Evolutionary conservation across 371 early-diverging fungal species (phyloP).

Genomic region (Entomophthora muscae): DNA sequence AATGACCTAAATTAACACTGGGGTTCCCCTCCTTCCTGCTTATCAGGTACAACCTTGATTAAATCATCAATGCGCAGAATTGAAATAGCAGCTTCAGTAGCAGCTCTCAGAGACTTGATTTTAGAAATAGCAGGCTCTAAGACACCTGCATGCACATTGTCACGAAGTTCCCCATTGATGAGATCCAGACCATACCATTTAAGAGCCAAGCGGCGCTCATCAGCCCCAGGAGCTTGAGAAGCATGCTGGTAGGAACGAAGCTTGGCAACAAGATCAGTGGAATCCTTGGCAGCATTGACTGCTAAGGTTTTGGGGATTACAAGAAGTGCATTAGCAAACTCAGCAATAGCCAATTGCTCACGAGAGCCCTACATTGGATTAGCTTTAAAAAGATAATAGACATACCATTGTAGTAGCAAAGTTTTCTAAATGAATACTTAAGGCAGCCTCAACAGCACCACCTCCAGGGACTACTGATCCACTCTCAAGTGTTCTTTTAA

Average conservation of each 20-base stretch:
- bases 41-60: slow-evolving; percentile 45
- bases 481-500: slow-evolving; percentile 96
- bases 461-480: slow-evolving; percentile 98
- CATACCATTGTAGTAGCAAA: slow-evolving; percentile 81
- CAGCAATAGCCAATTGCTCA: slow-evolving; percentile 96
- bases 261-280: slow-evolving; percentile 91
- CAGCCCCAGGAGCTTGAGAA: slow-evolving; percentile 42
- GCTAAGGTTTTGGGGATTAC: slow-evolving; percentile 97
- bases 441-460: slow-evolving; percentile 96
- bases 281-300: slow-evolving; percentile 97
- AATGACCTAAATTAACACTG: neutral
- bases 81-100: slow-evolving; percentile 99
- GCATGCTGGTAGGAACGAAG: slow-evolving; percentile 90
- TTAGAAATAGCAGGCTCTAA: slow-evolving; percentile 99
- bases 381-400: slow-evolving; percentile 9
- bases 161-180: slow-evolving; percentile 80
- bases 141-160: slow-evolving; percentile 94
- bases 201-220: slow-evolving; percentile 51
- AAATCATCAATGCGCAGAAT: slow-evolving; percentile 98
- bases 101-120: slow-evolving; percentile 95
- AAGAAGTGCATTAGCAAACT: slow-evolving; percentile 93
- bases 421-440: slow-evolving; percentile 96
- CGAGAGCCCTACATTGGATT: slow-evolving; percentile 30
- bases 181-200: slow-evolving; percentile 92
- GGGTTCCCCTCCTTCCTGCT: slow-evolving; percentile 1